Evolutionary conservation across 352 stramenopile genomes (phyloP).

Genomic region (Globisporangium rhizosaccharum): DNA sequence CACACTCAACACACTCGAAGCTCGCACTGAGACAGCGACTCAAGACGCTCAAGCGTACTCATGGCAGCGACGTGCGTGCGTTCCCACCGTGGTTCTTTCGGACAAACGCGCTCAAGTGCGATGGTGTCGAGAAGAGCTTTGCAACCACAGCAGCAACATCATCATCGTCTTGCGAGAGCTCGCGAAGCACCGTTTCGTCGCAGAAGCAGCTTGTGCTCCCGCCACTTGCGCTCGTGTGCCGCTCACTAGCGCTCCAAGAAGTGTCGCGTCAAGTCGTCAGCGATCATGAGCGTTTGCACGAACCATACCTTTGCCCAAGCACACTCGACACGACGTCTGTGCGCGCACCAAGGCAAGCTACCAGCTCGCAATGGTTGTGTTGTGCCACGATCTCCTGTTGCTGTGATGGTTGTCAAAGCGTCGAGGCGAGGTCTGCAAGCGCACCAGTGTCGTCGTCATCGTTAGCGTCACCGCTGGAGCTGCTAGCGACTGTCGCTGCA

Average conservation of each 20-base stretch:
- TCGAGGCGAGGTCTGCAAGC: neutral
- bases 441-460: neutral
- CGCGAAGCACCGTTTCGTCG: no score
- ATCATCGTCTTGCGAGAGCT: neutral
- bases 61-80: slow-evolving; percentile 21
- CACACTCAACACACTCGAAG: slow-evolving; percentile 23
- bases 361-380: no score
- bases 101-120: neutral
- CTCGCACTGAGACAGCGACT: slow-evolving; percentile 37
- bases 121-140: neutral
- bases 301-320: no score
- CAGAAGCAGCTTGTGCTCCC: neutral
- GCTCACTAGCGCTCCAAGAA: neutral
- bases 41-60: slow-evolving; percentile 51
- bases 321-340: neutral
- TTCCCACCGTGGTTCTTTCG: slow-evolving; percentile 45
- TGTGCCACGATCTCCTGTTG: no score
- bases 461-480: neutral
- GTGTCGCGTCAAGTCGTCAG: no score
- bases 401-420: no score
- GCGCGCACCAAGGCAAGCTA: no score
- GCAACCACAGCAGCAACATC: neutral
- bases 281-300: no score
- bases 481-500: slow-evolving; percentile 6
- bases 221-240: neutral